Evolutionary conservation across 768 basidiomycete species (phyloP).

Genomic region (Cystobasidium tubakii): DNA sequence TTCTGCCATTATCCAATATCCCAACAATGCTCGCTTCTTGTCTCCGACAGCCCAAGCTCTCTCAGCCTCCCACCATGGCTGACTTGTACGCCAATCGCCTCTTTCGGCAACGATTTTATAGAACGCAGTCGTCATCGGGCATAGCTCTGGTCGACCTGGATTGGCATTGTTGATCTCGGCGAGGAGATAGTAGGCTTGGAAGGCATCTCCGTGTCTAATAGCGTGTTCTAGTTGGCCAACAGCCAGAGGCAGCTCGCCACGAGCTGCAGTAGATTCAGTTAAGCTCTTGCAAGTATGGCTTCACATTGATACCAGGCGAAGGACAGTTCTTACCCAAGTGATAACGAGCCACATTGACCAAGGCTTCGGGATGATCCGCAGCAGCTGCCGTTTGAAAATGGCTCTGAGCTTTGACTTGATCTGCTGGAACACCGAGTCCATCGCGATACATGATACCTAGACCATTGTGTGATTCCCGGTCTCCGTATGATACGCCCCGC

Average conservation of each 20-base stretch:
- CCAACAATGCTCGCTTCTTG: slow-evolving; percentile 75
- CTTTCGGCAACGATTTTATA: slow-evolving; percentile 87
- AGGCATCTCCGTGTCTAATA: slow-evolving; percentile 76
- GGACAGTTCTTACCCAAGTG: slow-evolving; percentile 50
- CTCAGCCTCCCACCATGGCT: slow-evolving; percentile 67
- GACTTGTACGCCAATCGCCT: slow-evolving; percentile 67
- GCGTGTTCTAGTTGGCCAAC: slow-evolving; percentile 75
- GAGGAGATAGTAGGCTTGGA: slow-evolving; percentile 91
- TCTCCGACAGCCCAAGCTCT: slow-evolving; percentile 61
- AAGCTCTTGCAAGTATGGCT: too few relatives aligned
- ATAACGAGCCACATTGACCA: slow-evolving; percentile 77
- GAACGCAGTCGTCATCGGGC: slow-evolving; percentile 83
- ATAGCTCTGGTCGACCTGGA: slow-evolving; percentile 55
- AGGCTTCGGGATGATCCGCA: slow-evolving; percentile 84
- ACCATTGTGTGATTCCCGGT: slow-evolving; percentile 81
- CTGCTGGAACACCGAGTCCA: slow-evolving; percentile 65
- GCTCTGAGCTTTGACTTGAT: slow-evolving; percentile 60
- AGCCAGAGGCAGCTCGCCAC: slow-evolving; percentile 64
- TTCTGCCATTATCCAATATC: slow-evolving; percentile 94
- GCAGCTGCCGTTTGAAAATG: slow-evolving; percentile 74
- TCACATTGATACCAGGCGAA: too few relatives aligned
- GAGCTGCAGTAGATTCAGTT: slow-evolving; percentile 55
- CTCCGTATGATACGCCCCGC: slow-evolving; percentile 58
- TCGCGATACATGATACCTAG: slow-evolving; percentile 89
- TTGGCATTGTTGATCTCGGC: slow-evolving; percentile 67